These are phyloP conservation scores for Emydomyces testavorans DNA, from an alignment of 2,329 filamentous ascomycete genomes.

Conservation along the genomic window DNA sequence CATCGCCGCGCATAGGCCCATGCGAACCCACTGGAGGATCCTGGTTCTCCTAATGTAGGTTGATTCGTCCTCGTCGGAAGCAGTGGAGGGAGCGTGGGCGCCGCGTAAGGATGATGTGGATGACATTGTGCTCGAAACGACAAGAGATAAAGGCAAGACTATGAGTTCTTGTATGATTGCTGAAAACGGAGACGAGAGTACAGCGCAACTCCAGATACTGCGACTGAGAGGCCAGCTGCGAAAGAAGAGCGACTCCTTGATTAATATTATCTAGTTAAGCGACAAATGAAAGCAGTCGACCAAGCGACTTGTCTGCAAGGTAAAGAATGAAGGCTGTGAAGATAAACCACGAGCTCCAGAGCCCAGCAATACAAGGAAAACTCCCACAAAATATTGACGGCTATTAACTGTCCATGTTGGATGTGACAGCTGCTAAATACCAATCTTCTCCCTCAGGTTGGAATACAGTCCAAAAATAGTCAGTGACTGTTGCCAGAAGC, in stretches of 20 bases:
- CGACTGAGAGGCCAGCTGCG: background rate
- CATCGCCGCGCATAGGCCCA: slow-evolving; percentile 27
- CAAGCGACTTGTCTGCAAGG: slow-evolving; percentile 1
- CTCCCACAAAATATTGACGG: background rate
- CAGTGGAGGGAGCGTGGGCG: slow-evolving; percentile 24
- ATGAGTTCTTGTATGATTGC: background rate
- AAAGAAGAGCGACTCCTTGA: background rate
- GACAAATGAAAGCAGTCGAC: slow-evolving; percentile 1
- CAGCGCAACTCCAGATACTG: background rate
- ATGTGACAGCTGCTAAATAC: slow-evolving; percentile 5
- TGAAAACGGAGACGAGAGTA: background rate
- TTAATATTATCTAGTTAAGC: background rate
- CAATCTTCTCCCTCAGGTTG: background rate
- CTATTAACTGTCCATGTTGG: background rate
- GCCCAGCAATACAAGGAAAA: background rate
- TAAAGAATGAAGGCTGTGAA: background rate
- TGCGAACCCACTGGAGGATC: slow-evolving; percentile 26
- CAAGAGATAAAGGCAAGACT: slow-evolving; percentile 4
- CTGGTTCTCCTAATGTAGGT: slow-evolving; percentile 27
- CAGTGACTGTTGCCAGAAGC: background rate
- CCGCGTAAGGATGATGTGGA: slow-evolving; percentile 22
- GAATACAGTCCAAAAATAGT: slow-evolving; percentile 5
- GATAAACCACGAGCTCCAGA: slow-evolving; percentile 4
- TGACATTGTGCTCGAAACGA: slow-evolving; percentile 20
- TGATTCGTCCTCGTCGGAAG: slow-evolving; percentile 30